Base-by-base conservation (phyloP, 108 stramenopile species). In the Pseudonitzschia multiseries region DNA sequence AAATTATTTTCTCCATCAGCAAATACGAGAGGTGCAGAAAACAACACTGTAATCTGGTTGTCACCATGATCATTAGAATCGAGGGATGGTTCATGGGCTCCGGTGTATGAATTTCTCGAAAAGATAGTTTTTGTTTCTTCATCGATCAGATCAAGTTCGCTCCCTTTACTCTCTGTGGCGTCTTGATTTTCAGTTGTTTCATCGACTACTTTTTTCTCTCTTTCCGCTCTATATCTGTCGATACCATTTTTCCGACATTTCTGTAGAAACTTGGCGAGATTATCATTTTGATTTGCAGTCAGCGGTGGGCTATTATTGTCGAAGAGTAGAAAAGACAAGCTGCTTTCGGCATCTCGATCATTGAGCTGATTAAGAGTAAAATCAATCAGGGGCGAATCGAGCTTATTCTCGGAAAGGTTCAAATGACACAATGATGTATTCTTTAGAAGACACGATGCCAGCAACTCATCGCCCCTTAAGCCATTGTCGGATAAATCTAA, bases 11-110 rank as follows among this genome's bases (percentile, higher is more conserved):
- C 29, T 24, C 71, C 77, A 73, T 90, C 87, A 43, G 69, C 71
- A 67, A 79, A 90, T n/a, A 89, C 93, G 50, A 95, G 76, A 8
- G 93, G 93, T 29, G 88, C 89, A 13, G 93, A 91, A 59, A 95
- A 92, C 18, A 95, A 78, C 9, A 91, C 88, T 0, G 89, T 83
- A 60, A 95, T 87, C 71, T 79, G 80, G 66, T 92, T 90, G 22
- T 73, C 66, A 22, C 70, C 75, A 5, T 22, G 61, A 43, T 64
- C 65, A 8, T 68, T 62, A 3, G 50, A 27, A 2, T 26, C 20
- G 8, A 28, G 18, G 28, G 66, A 50, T 44, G 43, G 9, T 54
- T 51, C 48, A 54, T 36, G 73, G 22, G 27, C 62, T 5, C 44
- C 50, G 4, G 51, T 15, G 33, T 71, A 66, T 8, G 70, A 64